A percentile compares a stretch with the other conserved stretches of the same genome.
phyloP scores from a whole-genome alignment of 768 basidiomycete genomes.

The Xerocomellus dryophilus region DNA sequence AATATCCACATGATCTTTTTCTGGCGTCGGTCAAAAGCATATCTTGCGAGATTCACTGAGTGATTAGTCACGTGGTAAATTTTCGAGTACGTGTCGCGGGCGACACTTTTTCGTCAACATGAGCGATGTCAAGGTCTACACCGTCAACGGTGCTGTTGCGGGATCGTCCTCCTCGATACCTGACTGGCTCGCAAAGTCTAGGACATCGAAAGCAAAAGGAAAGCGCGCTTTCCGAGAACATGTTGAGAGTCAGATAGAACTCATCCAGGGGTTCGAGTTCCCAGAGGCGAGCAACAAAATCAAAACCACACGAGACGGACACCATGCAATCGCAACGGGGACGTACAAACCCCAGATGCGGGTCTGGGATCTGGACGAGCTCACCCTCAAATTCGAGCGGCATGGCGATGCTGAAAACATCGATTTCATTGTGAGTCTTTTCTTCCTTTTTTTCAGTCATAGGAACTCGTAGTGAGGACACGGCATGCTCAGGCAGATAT shows the following conservation, averaged over 20 bases:
- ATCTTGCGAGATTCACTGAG: too few relatives aligned
- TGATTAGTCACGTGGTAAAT: conserved; percentile 19
- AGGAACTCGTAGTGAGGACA: not conserved
- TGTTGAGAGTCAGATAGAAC: conserved; percentile 80
- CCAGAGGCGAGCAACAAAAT: conserved; percentile 93
- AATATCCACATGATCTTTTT: conserved; percentile 19
- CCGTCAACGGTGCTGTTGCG: conserved; percentile 87
- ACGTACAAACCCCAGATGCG: conserved; percentile 97
- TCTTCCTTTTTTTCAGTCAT: not conserved
- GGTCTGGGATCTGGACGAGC: conserved; percentile 91
- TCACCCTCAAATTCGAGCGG: conserved; percentile 92
- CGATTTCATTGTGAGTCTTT: conserved; percentile 80
- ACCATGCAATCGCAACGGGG: conserved; percentile 90
- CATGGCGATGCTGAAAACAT: conserved; percentile 97
- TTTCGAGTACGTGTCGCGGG: not conserved
- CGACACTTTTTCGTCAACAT: conserved; percentile 11
- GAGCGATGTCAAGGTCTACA: conserved; percentile 78
- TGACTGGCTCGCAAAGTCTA: conserved; percentile 84
- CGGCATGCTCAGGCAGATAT: not conserved
- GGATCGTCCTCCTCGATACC: conserved; percentile 90
- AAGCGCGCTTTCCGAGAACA: conserved; percentile 70
- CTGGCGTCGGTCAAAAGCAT: not conserved
- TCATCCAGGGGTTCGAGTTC: conserved; percentile 95
- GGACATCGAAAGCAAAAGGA: conserved; percentile 49
- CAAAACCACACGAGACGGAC: conserved; percentile 87